A percentile compares a stretch with the other conserved stretches of the same genome.
Conservation (phyloP, 352 stramenopile species). For the Pythium periplocum region DNA sequence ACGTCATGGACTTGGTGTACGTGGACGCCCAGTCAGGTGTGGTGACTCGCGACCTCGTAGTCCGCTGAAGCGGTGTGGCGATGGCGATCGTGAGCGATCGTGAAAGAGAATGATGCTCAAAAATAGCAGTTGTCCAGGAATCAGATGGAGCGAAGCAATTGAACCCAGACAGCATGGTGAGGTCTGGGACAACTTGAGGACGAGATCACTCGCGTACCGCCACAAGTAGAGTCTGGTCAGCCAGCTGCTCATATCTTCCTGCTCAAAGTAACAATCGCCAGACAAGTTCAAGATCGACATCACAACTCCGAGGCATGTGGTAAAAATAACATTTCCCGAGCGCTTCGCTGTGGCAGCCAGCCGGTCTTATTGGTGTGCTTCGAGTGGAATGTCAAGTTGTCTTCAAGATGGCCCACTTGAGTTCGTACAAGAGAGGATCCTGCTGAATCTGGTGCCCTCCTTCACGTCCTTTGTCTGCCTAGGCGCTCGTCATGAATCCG, state of each 20-base stretch:
- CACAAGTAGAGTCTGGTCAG: background rate
- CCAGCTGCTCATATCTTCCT: background rate
- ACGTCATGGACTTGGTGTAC: background rate
- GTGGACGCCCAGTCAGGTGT: background rate
- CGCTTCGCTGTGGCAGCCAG: background rate
- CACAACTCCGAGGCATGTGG: background rate
- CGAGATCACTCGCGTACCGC: background rate
- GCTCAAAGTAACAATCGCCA: background rate
- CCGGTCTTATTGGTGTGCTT: background rate
- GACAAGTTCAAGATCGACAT: background rate
- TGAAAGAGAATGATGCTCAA: too few species aligned
- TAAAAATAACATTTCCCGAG: background rate
- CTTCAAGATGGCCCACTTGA: slow-evolving; percentile 32
- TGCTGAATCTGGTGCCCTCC: background rate
- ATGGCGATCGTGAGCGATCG: background rate
- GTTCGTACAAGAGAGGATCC: slow-evolving; percentile 12
- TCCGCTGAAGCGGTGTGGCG: too few species aligned
- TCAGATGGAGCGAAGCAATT: too few species aligned
- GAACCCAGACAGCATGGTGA: too few species aligned
- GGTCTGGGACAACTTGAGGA: too few species aligned
- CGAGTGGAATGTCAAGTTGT: background rate
- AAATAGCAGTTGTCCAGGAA: too few species aligned
- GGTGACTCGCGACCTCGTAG: too few species aligned
- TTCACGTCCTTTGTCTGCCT: background rate
- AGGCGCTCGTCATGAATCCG: slow-evolving; percentile 55